phyloP scores from a whole-genome alignment of 768 basidiomycete species.

The Cubamyces sp. region DNA sequence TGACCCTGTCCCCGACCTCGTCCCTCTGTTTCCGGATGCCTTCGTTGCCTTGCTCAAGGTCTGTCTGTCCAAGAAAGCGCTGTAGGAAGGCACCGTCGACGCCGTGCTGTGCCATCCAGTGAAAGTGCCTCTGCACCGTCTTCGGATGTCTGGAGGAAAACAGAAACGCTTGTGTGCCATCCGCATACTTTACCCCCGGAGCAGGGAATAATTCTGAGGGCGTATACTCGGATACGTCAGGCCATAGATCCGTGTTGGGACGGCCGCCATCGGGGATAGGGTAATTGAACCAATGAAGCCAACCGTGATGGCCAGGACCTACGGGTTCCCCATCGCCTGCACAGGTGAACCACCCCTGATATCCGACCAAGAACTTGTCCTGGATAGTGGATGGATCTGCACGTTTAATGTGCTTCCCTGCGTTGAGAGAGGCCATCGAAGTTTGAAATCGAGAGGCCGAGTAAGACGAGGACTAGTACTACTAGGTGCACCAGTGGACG shows the following conservation, averaged over 20 bases:
- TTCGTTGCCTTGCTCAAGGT: slow-evolving; percentile 54
- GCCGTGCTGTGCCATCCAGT: slow-evolving; percentile 83
- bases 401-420: slow-evolving; percentile 39
- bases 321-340: slow-evolving; percentile 43
- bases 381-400: slow-evolving; percentile 76
- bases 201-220: slow-evolving; percentile 71
- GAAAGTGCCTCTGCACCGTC: slow-evolving; percentile 76
- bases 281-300: slow-evolving; percentile 83
- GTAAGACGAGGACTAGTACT: not conserved
- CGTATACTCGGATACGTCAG: slow-evolving; percentile 72
- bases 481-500: not conserved
- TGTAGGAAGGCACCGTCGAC: slow-evolving; percentile 85
- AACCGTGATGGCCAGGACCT: slow-evolving; percentile 77
- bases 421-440: slow-evolving; percentile 17
- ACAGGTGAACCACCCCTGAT: slow-evolving; percentile 80
- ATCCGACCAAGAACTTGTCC: slow-evolving; percentile 83
- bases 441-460: not conserved
- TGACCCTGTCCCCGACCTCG: slow-evolving; percentile 71
- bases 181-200: slow-evolving; percentile 61
- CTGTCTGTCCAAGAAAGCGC: slow-evolving; percentile 72
- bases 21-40: slow-evolving; percentile 69
- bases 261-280: slow-evolving; percentile 71
- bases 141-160: slow-evolving; percentile 80
- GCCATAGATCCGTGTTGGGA: slow-evolving; percentile 80
- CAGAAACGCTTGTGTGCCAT: slow-evolving; percentile 64